phyloP scores from a whole-genome alignment of 257 asterid species.

The Cordia subcordata region DNA sequence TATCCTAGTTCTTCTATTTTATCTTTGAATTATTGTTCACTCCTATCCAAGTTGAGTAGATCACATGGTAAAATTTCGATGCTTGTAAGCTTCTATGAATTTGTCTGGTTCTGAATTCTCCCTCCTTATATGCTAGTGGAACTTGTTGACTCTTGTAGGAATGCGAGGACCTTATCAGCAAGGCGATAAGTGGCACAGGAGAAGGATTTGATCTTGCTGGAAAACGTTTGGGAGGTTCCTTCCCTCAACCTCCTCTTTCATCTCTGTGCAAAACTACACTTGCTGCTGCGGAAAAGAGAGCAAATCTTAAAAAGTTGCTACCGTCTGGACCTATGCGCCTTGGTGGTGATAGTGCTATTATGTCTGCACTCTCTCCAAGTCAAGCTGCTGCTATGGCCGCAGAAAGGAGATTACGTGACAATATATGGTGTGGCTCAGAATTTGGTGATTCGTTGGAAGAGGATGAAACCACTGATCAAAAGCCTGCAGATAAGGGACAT shows the following conservation, averaged over 20 bases:
- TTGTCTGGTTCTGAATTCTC: not conserved
- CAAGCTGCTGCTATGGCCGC: slow-evolving; percentile 99
- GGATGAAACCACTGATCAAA: slow-evolving; percentile 40
- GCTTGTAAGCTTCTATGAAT: too few relatives aligned
- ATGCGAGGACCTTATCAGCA: slow-evolving; percentile 75
- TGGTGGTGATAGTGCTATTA: slow-evolving; percentile 79
- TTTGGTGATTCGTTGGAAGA: slow-evolving; percentile 46
- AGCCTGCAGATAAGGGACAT: slow-evolving; percentile 29
- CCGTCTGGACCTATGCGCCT: slow-evolving; percentile 81
- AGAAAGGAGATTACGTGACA: slow-evolving; percentile 82
- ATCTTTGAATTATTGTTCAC: too few relatives aligned
- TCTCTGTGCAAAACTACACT: slow-evolving; percentile 60
- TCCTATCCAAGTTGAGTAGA: too few relatives aligned
- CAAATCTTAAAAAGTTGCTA: slow-evolving; percentile 53
- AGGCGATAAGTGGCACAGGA: slow-evolving; percentile 72
- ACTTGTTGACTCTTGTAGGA: slow-evolving; percentile 33
- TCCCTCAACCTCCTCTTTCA: slow-evolving; percentile 45
- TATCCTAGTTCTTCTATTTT: too few relatives aligned
- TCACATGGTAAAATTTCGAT: too few relatives aligned
- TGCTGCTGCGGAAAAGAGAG: slow-evolving; percentile 87
- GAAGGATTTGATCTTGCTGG: slow-evolving; percentile 94
- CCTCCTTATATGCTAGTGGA: not conserved
- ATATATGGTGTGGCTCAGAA: slow-evolving; percentile 93
- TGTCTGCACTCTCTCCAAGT: slow-evolving; percentile 65
- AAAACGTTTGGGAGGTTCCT: slow-evolving; percentile 71